Conservation (phyloP, 2,329 filamentous ascomycete species). For the Penicillium hesseltinei region DNA sequence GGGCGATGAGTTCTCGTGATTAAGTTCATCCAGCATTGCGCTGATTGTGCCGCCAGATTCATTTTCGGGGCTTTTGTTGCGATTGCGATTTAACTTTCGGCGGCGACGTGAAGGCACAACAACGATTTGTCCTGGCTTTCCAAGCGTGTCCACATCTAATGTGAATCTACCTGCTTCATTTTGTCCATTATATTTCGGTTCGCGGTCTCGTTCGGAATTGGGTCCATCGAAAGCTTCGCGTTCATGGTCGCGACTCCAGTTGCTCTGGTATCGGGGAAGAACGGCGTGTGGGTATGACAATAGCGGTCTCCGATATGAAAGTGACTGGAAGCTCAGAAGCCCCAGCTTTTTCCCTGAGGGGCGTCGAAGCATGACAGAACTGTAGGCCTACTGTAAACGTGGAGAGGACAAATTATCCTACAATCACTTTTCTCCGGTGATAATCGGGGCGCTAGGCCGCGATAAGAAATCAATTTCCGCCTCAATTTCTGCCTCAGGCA, state of each 20-base stretch:
- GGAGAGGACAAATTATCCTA: constrained; percentile 7
- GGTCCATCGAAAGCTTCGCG: neutral
- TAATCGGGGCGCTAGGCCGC: constrained; percentile 8
- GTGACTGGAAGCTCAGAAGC: constrained; percentile 22
- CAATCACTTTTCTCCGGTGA: constrained; percentile 11
- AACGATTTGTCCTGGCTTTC: constrained; percentile 39
- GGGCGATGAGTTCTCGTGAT: constrained; percentile 16
- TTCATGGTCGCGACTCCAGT: constrained; percentile 10
- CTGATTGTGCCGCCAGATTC: constrained; percentile 7
- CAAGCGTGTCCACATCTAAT: constrained; percentile 36
- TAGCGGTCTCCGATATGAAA: constrained; percentile 9
- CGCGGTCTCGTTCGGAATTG: constrained; percentile 6
- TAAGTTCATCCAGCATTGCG: constrained; percentile 30
- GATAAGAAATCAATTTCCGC: constrained; percentile 4
- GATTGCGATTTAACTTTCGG: constrained; percentile 5
- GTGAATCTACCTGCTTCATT: constrained; percentile 15
- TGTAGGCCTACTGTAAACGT: constrained; percentile 1
- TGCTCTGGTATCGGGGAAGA: constrained; percentile 22
- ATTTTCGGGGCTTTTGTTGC: constrained; percentile 3
- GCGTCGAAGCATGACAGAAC: constrained; percentile 28
- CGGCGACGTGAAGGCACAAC: constrained; percentile 31
- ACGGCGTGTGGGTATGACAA: constrained; percentile 12
- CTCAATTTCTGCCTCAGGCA: neutral
- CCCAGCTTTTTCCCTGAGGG: constrained; percentile 21
- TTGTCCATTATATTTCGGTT: constrained; percentile 1